Conservation (phyloP, 1,284 basidiomycete genomes). For the Malassezia globosa region DNA sequence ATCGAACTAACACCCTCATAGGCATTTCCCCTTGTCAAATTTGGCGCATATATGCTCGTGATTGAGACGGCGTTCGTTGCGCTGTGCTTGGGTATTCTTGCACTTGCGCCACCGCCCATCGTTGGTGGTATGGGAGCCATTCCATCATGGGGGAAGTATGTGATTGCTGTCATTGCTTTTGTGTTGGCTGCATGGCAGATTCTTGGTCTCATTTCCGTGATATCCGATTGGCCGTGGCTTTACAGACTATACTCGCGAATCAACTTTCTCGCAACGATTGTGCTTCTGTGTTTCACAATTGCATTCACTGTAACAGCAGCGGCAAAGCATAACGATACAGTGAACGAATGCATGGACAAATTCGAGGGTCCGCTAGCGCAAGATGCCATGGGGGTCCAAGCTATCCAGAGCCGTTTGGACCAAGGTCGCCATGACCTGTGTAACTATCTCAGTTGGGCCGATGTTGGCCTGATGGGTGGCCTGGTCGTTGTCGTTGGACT, state of each 20-base stretch:
- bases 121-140: conserved; percentile 35
- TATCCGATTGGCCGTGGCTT: conserved; percentile 25
- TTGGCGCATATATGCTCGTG: conserved; percentile 38
- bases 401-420: conserved; percentile 9
- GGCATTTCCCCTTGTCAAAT: conserved; percentile 39
- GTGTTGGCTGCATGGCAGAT: conserved; percentile 37
- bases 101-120: conserved; percentile 34
- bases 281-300: conserved; percentile 25
- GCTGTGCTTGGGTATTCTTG: conserved; percentile 32
- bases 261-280: conserved; percentile 35
- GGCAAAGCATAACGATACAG: conserved; percentile 24
- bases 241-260: conserved; percentile 40
- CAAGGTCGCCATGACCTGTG: conserved; percentile 21
- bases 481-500: conserved; percentile 36
- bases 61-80: conserved; percentile 35
- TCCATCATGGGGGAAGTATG: conserved; percentile 32
- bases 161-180: conserved; percentile 35
- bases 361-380: conserved; percentile 6
- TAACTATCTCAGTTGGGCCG: conserved; percentile 41
- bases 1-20: conserved; percentile 5
- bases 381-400: conserved; percentile 8
- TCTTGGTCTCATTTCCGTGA: conserved; percentile 29
- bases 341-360: conserved; percentile 20
- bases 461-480: conserved; percentile 39
- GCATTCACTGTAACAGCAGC: conserved; percentile 35